Percentiles rank a stretch among this genome's conserved stretches.
phyloP scores from a whole-genome alignment of 805 yeast genomes.

The Candida nonsorbophila region DNA sequence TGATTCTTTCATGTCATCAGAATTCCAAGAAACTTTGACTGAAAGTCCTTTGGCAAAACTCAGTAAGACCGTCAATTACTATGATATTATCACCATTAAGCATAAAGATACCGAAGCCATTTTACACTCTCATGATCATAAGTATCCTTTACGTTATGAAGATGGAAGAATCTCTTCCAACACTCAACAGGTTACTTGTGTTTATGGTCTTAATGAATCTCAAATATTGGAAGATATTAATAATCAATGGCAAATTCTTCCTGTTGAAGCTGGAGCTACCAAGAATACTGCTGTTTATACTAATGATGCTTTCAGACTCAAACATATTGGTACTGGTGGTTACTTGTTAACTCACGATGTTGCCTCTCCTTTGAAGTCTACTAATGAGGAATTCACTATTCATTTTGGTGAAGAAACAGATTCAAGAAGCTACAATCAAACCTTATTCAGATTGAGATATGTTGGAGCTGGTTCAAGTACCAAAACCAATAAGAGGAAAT shows the following conservation, averaged over 20 bases:
- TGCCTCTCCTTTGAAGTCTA: slow-evolving; percentile 86
- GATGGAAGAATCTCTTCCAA: slow-evolving; percentile 94
- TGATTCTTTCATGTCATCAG: slow-evolving; percentile 89
- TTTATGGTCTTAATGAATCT: slow-evolving; percentile 28
- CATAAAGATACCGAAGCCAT: slow-evolving; percentile 77
- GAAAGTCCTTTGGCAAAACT: slow-evolving; percentile 74
- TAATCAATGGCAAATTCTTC: slow-evolving; percentile 84
- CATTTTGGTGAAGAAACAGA: slow-evolving; percentile 55
- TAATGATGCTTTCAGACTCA: slow-evolving; percentile 72
- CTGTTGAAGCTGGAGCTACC: slow-evolving; percentile 37
- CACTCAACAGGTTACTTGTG: slow-evolving; percentile 89
- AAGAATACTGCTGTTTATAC: slow-evolving; percentile 52
- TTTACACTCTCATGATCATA: slow-evolving; percentile 74
- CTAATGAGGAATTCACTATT: slow-evolving; percentile 92
- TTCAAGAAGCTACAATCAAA: slow-evolving; percentile 52
- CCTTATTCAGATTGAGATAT: slow-evolving; percentile 71
- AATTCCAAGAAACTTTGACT: slow-evolving; percentile 86
- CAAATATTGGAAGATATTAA: slow-evolving; percentile 44
- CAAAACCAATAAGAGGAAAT: slow-evolving; percentile 41
- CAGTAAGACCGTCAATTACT: slow-evolving; percentile 67
- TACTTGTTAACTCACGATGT: slow-evolving; percentile 88
- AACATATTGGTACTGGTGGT: slow-evolving; percentile 77
- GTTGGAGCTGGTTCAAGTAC: slow-evolving; percentile 28
- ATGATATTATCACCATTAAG: slow-evolving; percentile 70
- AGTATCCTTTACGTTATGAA: slow-evolving; percentile 88